Evolutionary conservation across 164 flowering plant genomes (phyloP).

Genomic region (Paratinospora sagittata): DNA sequence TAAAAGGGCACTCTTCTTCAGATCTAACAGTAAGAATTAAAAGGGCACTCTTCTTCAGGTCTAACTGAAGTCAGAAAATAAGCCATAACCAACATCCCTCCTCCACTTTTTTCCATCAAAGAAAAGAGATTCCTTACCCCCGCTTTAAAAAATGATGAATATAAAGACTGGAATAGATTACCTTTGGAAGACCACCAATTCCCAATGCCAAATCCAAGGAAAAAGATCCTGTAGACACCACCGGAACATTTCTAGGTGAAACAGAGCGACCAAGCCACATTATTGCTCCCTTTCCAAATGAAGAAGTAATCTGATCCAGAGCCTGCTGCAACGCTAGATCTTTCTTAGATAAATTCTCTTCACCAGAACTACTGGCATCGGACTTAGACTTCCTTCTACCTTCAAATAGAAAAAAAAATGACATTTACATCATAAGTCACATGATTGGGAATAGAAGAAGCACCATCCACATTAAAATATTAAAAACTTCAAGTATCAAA

Average conservation of each 20-base stretch:
- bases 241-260: slow-evolving; percentile 53
- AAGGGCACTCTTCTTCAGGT: too few relatives aligned
- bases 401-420: slow-evolving; percentile 20
- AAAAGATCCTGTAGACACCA: slow-evolving; percentile 88
- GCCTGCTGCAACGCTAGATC: slow-evolving; percentile 78
- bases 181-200: slow-evolving; percentile 94
- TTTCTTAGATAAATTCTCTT: slow-evolving; percentile 75
- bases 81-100: too few relatives aligned
- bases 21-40: too few relatives aligned
- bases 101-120: too few relatives aligned
- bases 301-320: slow-evolving; percentile 71
- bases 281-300: slow-evolving; percentile 92
- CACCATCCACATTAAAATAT: neutral
- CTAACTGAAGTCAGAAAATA: too few relatives aligned
- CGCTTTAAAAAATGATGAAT: neutral
- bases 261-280: slow-evolving; percentile 94
- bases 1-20: too few relatives aligned
- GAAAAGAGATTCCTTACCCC: neutral
- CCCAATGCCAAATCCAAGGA: slow-evolving; percentile 82
- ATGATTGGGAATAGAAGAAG: neutral
- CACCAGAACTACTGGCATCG: slow-evolving; percentile 58
- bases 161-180: slow-evolving; percentile 13
- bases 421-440: neutral
- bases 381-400: slow-evolving; percentile 62
- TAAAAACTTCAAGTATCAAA: neutral